Evolutionary conservation across 2,329 filamentous ascomycete genomes (phyloP).

Genomic region (Lasiodiplodia sp.): DNA sequence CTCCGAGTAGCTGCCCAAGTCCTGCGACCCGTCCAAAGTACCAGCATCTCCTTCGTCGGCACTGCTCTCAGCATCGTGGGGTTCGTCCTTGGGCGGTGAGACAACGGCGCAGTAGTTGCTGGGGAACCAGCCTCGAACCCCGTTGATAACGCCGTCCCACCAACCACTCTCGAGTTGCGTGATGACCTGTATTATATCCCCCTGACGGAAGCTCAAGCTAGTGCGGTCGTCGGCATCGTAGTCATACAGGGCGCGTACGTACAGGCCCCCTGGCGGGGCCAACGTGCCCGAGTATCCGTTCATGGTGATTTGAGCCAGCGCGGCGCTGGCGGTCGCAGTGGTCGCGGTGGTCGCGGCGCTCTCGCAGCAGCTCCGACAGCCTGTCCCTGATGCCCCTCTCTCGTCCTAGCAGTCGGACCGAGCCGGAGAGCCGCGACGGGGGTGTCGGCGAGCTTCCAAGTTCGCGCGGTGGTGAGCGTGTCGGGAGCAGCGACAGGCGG

Average conservation of each 20-base stretch:
- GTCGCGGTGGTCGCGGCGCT: conserved; percentile 24
- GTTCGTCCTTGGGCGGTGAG: conserved; percentile 75
- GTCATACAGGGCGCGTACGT: conserved; percentile 94
- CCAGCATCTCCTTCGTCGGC: conserved; percentile 51
- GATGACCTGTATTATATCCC: conserved; percentile 97
- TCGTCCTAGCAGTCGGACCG: conserved; percentile 30
- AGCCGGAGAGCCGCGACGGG: conserved; percentile 27
- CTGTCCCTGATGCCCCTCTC: conserved; percentile 27
- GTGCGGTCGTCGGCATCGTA: conserved; percentile 98
- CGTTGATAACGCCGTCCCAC: conserved; percentile 99
- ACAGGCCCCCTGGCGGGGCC: conserved; percentile 69
- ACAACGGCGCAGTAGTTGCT: conserved; percentile 98
- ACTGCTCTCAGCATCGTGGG: conserved; percentile 60
- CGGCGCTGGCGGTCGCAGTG: conserved; percentile 32
- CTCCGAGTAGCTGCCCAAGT: conserved; percentile 68
- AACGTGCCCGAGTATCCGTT: conserved; percentile 59
- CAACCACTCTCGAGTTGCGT: conserved; percentile 97
- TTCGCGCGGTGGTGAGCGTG: conserved; percentile 16
- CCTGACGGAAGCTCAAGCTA: conserved; percentile 94
- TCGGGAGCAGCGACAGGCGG: conserved; percentile 5
- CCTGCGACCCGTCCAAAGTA: conserved; percentile 50
- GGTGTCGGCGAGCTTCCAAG: conserved; percentile 13
- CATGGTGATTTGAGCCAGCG: conserved; percentile 46
- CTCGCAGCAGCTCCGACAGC: conserved; percentile 15
- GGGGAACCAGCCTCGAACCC: conserved; percentile 96